Conservation (phyloP, 1,139 yeast species). For the Protomyces gravidus region DNA sequence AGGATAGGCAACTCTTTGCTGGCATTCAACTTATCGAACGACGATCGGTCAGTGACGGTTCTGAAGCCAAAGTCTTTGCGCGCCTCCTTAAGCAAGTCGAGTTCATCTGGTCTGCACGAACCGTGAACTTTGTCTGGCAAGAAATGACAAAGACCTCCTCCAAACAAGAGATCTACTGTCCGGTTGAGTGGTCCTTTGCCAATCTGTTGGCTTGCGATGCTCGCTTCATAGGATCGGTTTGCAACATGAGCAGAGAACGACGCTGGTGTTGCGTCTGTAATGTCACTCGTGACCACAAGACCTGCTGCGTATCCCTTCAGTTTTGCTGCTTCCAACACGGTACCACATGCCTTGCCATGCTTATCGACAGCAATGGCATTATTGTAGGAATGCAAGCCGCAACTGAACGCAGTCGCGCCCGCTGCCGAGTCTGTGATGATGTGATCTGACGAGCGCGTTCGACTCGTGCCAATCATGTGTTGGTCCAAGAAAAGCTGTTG, state of each 20-base stretch:
- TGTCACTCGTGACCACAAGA: slow-evolving; percentile 76
- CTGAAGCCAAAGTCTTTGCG: slow-evolving; percentile 53
- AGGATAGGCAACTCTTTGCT: slow-evolving; percentile 66
- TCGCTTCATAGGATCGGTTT: slow-evolving; percentile 67
- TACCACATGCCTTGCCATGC: slow-evolving; percentile 64
- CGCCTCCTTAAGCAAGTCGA: slow-evolving; percentile 63
- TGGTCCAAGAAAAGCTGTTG: slow-evolving; percentile 57
- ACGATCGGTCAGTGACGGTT: slow-evolving; percentile 55
- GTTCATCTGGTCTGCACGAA: slow-evolving; percentile 65
- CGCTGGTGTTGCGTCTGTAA: slow-evolving; percentile 88
- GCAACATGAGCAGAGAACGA: slow-evolving; percentile 75
- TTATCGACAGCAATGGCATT: slow-evolving; percentile 78
- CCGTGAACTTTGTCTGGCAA: slow-evolving; percentile 43
- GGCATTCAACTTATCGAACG: slow-evolving; percentile 52
- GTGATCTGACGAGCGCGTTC: slow-evolving; percentile 69
- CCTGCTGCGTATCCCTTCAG: slow-evolving; percentile 67
- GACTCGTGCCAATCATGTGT: slow-evolving; percentile 66
- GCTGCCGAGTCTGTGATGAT: slow-evolving; percentile 88
- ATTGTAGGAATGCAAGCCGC: slow-evolving; percentile 73
- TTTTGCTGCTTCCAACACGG: slow-evolving; percentile 77
- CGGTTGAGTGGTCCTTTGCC: slow-evolving; percentile 59
- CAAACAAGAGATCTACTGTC: slow-evolving; percentile 74
- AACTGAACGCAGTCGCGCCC: slow-evolving; percentile 86
- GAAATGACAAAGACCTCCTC: slow-evolving; percentile 84
- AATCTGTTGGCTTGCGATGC: slow-evolving; percentile 79